These are phyloP conservation scores for Akanthomyces uredinophilus DNA, from an alignment of 2,329 filamentous ascomycete species.

Conservation along the genomic window DNA sequence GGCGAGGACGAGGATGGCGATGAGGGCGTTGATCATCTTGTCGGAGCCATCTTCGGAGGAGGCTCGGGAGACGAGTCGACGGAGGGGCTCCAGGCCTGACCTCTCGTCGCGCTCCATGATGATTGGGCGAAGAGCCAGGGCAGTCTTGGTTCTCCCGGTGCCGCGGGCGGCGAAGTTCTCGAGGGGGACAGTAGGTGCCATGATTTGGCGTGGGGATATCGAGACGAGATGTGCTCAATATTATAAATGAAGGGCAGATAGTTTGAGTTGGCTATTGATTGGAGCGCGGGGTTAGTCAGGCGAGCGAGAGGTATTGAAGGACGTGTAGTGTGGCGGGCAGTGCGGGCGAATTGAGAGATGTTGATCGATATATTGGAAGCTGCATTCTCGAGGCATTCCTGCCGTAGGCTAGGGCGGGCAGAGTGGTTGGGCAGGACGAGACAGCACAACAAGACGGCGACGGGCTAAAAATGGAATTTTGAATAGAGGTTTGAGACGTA, in stretches of 20 bases:
- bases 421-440: neutral
- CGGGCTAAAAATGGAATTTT: neutral
- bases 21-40: constrained; percentile 69
- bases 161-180: constrained; percentile 1
- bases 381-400: constrained; percentile 10
- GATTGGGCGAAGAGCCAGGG: constrained; percentile 8
- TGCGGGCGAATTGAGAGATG: neutral
- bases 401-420: neutral
- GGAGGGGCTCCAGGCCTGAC: constrained; percentile 13
- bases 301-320: neutral
- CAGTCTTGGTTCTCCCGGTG: neutral
- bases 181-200: constrained; percentile 10
- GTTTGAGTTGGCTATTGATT: constrained; percentile 12
- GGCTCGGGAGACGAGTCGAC: constrained; percentile 7
- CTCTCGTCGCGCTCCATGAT: constrained; percentile 10
- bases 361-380: constrained; percentile 7
- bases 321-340: neutral
- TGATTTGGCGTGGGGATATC: constrained; percentile 14
- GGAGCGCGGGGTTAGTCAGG: neutral
- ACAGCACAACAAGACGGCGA: neutral
- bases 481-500: neutral
- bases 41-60: constrained; percentile 43
- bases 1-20: constrained; percentile 72
- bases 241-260: constrained; percentile 21
- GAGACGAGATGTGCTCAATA: constrained; percentile 16